Conservation (phyloP, 1,284 basidiomycete genomes). For the Pseudozyma hubeiensis region DNA sequence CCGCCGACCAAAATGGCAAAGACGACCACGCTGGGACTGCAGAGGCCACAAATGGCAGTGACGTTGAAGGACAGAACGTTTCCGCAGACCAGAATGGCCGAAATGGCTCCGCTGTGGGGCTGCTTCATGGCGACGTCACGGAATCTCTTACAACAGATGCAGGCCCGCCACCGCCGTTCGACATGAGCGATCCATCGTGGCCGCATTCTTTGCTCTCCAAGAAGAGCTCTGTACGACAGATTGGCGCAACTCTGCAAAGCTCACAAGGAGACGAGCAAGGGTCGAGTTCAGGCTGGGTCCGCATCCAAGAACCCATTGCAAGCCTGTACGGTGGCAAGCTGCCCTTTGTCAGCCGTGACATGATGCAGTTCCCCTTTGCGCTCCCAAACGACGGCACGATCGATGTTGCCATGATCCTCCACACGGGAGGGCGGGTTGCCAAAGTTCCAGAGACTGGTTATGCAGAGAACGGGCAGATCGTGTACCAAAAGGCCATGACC, state of each 20-base stretch:
- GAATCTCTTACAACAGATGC: conserved; percentile 39
- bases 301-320: conserved; percentile 51
- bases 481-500: conserved; percentile 53
- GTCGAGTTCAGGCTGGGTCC: conserved; percentile 37
- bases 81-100: conserved; percentile 1
- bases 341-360: conserved; percentile 62
- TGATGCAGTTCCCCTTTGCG: conserved; percentile 66
- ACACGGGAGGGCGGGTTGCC: conserved; percentile 49
- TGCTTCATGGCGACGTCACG: conserved; percentile 52
- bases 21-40: too few relatives aligned
- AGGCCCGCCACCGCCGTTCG: conserved; percentile 19
- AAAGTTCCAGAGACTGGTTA: conserved; percentile 55
- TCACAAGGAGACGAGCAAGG: neutral
- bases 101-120: neutral
- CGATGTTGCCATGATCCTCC: conserved; percentile 59
- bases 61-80: neutral
- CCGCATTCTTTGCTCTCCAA: conserved; percentile 22
- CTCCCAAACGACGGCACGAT: conserved; percentile 58
- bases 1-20: neutral
- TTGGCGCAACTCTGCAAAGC: conserved; percentile 3
- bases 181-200: conserved; percentile 55
- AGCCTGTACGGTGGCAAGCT: conserved; percentile 65
- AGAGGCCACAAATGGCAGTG: neutral
- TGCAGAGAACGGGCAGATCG: conserved; percentile 57
- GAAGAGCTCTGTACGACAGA: conserved; percentile 1